These are phyloP conservation scores for Cladosporium phlei DNA, from an alignment of 2,329 filamentous ascomycete species.

Conservation along the genomic window DNA sequence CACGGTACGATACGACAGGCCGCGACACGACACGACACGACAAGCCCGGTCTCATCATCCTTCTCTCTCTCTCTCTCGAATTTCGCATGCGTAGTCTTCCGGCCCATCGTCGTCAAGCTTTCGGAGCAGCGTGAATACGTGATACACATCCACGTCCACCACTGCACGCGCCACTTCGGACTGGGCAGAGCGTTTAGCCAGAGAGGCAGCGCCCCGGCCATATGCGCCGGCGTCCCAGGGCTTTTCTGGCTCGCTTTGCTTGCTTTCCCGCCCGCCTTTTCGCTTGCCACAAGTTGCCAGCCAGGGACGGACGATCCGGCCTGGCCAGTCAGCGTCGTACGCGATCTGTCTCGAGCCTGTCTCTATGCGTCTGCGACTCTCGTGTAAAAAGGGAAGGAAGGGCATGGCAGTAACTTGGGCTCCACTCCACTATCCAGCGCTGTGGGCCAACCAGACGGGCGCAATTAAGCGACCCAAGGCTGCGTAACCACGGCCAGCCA, in stretches of 20 bases:
- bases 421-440: constrained; percentile 10
- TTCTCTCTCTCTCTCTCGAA: too few species aligned
- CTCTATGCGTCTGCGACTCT: too few species aligned
- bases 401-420: too few species aligned
- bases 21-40: too few species aligned
- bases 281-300: too few species aligned
- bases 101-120: too few species aligned
- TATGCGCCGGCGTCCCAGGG: too few species aligned
- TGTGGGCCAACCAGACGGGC: constrained; percentile 11
- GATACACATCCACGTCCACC: too few species aligned
- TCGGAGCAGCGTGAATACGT: constrained; percentile 8
- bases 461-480: constrained; percentile 9
- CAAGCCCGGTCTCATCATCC: too few species aligned
- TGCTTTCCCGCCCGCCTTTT: constrained; percentile 1
- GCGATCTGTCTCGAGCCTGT: constrained; percentile 5
- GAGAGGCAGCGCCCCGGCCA: constrained; percentile 4
- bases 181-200: constrained; percentile 13
- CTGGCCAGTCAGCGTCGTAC: background rate
- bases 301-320: constrained; percentile 9
- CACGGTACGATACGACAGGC: too few species aligned
- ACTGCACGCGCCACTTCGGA: constrained; percentile 12
- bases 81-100: too few species aligned
- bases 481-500: constrained; percentile 10
- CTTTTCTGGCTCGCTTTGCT: background rate
- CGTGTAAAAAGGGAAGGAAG: too few species aligned